Evolutionary conservation across 495 filamentous ascomycete species (phyloP), one percentile per base, ranked within the genome.

Genomic region (Aspergillus bridgeri): DNA sequence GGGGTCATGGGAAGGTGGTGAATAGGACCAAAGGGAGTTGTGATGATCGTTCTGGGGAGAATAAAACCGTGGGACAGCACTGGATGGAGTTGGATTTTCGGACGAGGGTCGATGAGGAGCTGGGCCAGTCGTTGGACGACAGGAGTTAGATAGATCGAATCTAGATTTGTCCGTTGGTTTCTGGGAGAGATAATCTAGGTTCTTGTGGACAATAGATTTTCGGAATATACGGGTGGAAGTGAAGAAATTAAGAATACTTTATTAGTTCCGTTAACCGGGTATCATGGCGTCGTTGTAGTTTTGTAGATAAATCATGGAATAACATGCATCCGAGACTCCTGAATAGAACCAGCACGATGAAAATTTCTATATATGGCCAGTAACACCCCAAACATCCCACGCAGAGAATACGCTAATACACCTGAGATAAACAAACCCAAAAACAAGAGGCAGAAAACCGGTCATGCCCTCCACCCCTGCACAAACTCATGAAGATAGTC

Each of bases 401-500:
- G 13, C 1, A 38, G 17, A 13, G 8, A 38, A 9, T 13, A 38
- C 33, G 33, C 33, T 38, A 38, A 38, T 38, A 20, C 47, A 23
- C 21, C 38, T 18, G 11, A 45, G 6, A 29, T 9, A 29, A 48
- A 33, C 23, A 33, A 23, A 48, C n/a, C n/a, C n/a, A 47, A 22
- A 57, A 24, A 15, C 42, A 49, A 43, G 18, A 21, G 22, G 9
- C 11, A 44, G 48, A 48, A 42, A 29, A 49, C 77, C 2, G 1
- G 18, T 66, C 53, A 96, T 29, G 88, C 86, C 67, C 90, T 84
- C 76, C 91, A 94, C 42, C 88, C 86, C 79, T 98, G 94, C 65
- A 95, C 87, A 76, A 97, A 83, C 53, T 91, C 93, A 81, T 99
- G 94, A 64, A 96, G 77, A 53, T 89, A 82, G 80, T 99, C 94